phyloP scores from a whole-genome alignment of 2,329 filamentous ascomycete species.

The Phyllosticta ampelicida region DNA sequence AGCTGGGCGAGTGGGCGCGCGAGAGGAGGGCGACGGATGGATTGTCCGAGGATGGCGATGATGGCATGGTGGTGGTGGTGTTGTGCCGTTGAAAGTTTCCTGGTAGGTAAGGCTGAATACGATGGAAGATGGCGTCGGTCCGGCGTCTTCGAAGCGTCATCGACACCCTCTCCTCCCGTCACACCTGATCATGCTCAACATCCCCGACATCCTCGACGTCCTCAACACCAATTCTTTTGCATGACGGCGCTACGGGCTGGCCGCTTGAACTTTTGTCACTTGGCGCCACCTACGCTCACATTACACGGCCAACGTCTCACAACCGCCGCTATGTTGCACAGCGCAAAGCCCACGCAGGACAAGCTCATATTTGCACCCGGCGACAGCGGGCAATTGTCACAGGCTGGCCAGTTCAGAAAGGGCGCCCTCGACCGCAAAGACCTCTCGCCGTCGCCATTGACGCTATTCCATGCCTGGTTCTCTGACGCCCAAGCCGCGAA shows the following conservation, averaged over 20 bases:
- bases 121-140: background rate
- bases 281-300: background rate
- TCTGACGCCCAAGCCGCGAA: constrained; percentile 50
- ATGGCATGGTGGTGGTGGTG: background rate
- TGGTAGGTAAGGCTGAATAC: background rate
- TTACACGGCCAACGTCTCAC: background rate
- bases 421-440: constrained; percentile 51
- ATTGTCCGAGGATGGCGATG: background rate
- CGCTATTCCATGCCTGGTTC: constrained; percentile 90
- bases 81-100: background rate
- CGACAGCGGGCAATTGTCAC: constrained; percentile 38
- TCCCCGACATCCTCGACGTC: background rate
- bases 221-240: background rate
- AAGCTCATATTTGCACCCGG: constrained; percentile 52
- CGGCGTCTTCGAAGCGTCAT: background rate
- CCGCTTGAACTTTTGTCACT: background rate
- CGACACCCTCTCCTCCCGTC: too few species aligned
- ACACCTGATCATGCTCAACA: background rate
- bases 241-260: background rate
- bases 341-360: background rate
- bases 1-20: constrained; percentile 68
- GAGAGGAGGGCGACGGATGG: constrained; percentile 49
- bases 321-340: background rate
- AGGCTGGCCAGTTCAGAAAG: constrained; percentile 67
- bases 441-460: constrained; percentile 55